These are phyloP conservation scores for Sparassis latifolia DNA, from an alignment of 1,284 basidiomycete species.

Conservation along the genomic window DNA sequence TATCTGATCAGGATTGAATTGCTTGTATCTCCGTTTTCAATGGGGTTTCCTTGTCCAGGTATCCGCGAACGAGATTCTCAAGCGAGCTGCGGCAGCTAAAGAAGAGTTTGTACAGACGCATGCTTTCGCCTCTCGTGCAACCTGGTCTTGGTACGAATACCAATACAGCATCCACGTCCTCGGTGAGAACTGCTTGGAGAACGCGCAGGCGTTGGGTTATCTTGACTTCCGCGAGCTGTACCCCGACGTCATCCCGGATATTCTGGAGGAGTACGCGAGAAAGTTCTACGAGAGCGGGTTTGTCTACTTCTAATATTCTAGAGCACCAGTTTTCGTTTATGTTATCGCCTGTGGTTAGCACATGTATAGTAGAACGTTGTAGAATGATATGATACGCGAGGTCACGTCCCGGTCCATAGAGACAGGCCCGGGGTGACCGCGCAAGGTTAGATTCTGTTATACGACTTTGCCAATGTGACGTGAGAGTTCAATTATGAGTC, in stretches of 20 bases:
- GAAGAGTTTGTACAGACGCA: not conserved
- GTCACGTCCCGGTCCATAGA: no score
- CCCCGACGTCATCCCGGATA: constrained; percentile 12
- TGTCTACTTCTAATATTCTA: not conserved
- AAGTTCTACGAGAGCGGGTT: constrained; percentile 3
- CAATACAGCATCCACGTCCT: constrained; percentile 14
- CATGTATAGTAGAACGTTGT: no score
- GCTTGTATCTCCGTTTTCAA: not conserved
- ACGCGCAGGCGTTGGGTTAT: constrained; percentile 17
- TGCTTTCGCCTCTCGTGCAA: not conserved
- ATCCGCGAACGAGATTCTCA: constrained; percentile 6
- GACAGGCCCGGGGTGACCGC: no score
- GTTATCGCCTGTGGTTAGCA: no score
- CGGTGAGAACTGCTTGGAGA: constrained; percentile 17
- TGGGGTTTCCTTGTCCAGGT: constrained; percentile 1
- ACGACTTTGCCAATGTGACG: no score
- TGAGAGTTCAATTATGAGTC: no score
- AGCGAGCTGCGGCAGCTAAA: not conserved
- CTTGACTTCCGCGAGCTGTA: constrained; percentile 20
- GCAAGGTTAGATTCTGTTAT: no score
- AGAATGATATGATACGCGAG: no score
- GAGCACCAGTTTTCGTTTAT: no score
- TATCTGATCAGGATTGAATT: not conserved
- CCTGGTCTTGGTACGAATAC: constrained; percentile 10
- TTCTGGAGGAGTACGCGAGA: constrained; percentile 15